phyloP scores from a whole-genome alignment of 768 basidiomycete genomes.

The Amanita exitialis region DNA sequence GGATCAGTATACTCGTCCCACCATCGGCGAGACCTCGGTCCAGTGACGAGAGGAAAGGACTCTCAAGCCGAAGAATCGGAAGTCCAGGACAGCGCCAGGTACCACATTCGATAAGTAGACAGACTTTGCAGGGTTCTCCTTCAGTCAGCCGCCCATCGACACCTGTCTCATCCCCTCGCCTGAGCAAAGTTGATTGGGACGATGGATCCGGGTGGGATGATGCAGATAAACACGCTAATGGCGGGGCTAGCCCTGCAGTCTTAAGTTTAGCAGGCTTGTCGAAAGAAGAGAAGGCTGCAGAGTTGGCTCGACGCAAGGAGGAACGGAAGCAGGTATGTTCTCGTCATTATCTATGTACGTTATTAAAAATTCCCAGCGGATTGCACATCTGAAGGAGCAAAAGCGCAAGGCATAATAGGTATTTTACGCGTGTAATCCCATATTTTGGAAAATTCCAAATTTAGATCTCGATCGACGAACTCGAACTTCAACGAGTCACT shows the following conservation, averaged over 20 bases:
- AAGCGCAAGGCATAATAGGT: constrained; percentile 39
- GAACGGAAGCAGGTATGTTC: constrained; percentile 75
- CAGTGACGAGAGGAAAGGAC: background rate
- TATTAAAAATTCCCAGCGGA: constrained; percentile 35
- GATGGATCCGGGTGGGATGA: constrained; percentile 17
- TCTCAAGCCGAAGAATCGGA: background rate
- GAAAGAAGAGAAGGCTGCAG: constrained; percentile 91
- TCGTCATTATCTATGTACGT: background rate
- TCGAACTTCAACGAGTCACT: too few relatives aligned
- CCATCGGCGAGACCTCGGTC: background rate
- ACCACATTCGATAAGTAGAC: background rate
- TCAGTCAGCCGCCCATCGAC: constrained; percentile 13
- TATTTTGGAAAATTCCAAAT: constrained; percentile 33
- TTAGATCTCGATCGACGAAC: constrained; percentile 21
- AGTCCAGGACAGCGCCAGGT: constrained; percentile 1
- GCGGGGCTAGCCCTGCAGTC: constrained; percentile 9
- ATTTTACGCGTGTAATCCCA: constrained; percentile 7
- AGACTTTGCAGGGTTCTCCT: background rate
- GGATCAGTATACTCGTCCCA: constrained; percentile 6
- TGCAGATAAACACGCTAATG: background rate
- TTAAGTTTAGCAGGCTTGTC: constrained; percentile 38
- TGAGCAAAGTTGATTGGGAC: constrained; percentile 16
- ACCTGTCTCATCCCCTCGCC: constrained; percentile 13
- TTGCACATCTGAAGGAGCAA: constrained; percentile 73
- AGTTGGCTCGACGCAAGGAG: constrained; percentile 86